Evolutionary conservation across 768 basidiomycete genomes (phyloP).

Genomic region (Filobasidium floriforme): DNA sequence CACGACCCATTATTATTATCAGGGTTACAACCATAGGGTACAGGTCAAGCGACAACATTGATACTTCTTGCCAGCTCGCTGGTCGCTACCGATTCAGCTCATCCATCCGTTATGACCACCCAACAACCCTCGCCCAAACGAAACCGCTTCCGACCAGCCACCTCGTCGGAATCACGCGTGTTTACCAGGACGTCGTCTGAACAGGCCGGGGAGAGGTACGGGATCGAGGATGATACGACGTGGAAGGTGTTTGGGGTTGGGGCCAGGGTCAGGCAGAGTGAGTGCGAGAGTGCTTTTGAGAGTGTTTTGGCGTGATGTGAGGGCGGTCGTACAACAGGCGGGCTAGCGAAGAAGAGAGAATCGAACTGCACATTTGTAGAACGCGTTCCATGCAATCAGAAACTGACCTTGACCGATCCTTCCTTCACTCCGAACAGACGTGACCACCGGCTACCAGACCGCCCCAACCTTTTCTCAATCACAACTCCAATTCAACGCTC

Average conservation of each 20-base stretch:
- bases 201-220: background rate
- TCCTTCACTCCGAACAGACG: background rate
- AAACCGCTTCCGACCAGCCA: background rate
- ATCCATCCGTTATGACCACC: background rate
- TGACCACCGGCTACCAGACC: slow-evolving; percentile 3
- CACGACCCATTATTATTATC: no score
- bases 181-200: background rate
- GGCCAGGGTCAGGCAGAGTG: slow-evolving; percentile 8
- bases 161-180: background rate
- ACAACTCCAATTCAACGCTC: background rate
- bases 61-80: no score
- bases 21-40: no score
- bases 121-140: background rate
- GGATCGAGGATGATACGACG: slow-evolving; percentile 7
- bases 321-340: background rate
- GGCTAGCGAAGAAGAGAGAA: no score
- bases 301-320: background rate
- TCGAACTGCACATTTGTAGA: no score
- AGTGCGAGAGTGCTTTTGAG: background rate
- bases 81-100: background rate
- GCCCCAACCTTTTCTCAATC: background rate
- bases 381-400: no score
- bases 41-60: no score
- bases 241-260: slow-evolving; percentile 3
- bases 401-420: no score